These are phyloP conservation scores for Ustilago sp. DNA, from an alignment of 1,284 basidiomycete genomes.

Conservation along the genomic window DNA sequence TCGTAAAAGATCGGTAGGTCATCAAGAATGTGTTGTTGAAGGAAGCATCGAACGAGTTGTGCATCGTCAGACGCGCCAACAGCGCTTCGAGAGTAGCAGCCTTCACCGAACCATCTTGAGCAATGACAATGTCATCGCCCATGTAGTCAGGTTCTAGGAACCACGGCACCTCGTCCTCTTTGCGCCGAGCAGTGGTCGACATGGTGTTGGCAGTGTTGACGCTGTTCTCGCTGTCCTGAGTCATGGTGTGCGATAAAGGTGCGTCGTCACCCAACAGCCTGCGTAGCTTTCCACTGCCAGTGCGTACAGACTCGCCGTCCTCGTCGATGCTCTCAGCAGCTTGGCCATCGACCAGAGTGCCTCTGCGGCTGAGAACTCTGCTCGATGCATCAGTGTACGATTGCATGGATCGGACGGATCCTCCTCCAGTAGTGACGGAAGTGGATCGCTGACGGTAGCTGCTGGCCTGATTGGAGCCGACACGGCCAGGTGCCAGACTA, in stretches of 20 bases:
- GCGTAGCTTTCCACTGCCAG: conserved; percentile 65
- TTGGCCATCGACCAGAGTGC: conserved; percentile 39
- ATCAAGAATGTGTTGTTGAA: conserved; percentile 94
- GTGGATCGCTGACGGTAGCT: conserved; percentile 50
- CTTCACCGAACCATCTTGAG: conserved; percentile 77
- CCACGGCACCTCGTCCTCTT: conserved; percentile 77
- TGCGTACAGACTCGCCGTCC: conserved; percentile 32
- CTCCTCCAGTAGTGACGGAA: conserved; percentile 52
- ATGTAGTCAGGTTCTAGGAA: conserved; percentile 81
- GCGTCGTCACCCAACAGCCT: conserved; percentile 82
- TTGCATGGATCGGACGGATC: conserved; percentile 41
- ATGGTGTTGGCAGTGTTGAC: conserved; percentile 16
- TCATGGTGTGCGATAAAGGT: conserved; percentile 25
- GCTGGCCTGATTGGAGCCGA: conserved; percentile 18
- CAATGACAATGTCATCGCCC: conserved; percentile 83
- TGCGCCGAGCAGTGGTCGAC: conserved; percentile 29
- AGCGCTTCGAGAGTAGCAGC: conserved; percentile 88
- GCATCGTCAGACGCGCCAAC: conserved; percentile 88
- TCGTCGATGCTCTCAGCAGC: conserved; percentile 40
- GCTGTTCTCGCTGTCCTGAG: conserved; percentile 46
- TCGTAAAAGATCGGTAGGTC: conserved; percentile 96
- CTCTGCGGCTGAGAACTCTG: conserved; percentile 39
- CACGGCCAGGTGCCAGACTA: conserved; percentile 26
- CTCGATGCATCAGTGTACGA: conserved; percentile 24
- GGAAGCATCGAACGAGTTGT: conserved; percentile 76